phyloP scores from a whole-genome alignment of 805 yeast species.

The Kregervanrija pseudodelftensis region DNA sequence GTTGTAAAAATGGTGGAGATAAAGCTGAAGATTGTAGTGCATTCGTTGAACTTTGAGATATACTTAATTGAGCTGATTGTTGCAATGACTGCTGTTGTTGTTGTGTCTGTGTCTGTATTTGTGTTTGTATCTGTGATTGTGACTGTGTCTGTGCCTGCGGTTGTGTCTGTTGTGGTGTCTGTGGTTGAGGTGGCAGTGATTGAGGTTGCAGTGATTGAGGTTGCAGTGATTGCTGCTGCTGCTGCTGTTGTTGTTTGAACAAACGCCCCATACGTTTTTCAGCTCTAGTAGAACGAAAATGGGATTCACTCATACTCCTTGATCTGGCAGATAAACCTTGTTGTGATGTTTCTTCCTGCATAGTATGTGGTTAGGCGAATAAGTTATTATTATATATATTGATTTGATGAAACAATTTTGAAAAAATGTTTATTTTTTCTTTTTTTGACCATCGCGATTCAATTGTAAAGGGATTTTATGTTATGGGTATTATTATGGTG shows the following conservation, averaged over 20 bases:
- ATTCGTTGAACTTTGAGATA: not conserved
- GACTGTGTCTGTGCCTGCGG: not conserved
- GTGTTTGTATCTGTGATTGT: not conserved
- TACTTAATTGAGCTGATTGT: not conserved
- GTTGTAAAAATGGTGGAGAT: no score
- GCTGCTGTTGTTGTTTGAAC: slow-evolving; percentile 18
- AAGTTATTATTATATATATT: no score
- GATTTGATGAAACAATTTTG: no score
- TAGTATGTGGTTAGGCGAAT: no score
- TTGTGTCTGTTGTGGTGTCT: not conserved
- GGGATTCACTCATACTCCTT: slow-evolving; percentile 25
- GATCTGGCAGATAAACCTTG: slow-evolving; percentile 12
- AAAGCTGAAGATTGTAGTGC: slow-evolving; percentile 1
- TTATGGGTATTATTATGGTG: no score
- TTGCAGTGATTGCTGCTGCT: slow-evolving; percentile 4
- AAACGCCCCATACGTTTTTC: slow-evolving; percentile 30
- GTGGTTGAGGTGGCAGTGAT: not conserved
- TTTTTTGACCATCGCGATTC: no score
- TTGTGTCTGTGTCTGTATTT: no score
- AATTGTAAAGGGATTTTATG: no score
- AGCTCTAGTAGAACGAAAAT: slow-evolving; percentile 24
- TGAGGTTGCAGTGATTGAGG: not conserved
- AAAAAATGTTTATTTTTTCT: no score
- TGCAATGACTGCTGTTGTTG: slow-evolving; percentile 4
- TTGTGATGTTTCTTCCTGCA: not conserved